Percentiles rank a stretch among this genome's conserved stretches.
Evolutionary conservation across 352 stramenopile genomes (phyloP).

Genomic region (Phytopythium ostracodes): DNA sequence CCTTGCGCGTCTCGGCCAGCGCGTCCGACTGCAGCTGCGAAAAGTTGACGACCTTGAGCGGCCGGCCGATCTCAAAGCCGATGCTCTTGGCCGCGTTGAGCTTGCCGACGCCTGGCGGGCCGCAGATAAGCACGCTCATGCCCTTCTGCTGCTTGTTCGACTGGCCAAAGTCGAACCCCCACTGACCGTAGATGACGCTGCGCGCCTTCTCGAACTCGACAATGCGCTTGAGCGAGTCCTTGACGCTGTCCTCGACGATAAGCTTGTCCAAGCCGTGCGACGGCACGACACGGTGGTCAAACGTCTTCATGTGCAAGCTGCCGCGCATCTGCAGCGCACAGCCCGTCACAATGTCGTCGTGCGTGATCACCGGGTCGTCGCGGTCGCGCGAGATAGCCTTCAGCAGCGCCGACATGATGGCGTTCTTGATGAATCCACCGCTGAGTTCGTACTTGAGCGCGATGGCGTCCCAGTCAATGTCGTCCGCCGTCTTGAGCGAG

Average conservation of each 20-base stretch:
- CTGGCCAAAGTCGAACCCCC: constrained; percentile 81
- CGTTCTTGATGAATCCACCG: constrained; percentile 90
- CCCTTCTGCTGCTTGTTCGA: constrained; percentile 84
- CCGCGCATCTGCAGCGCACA: constrained; percentile 86
- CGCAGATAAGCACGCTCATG: constrained; percentile 69
- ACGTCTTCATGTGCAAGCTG: constrained; percentile 88
- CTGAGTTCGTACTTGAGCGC: constrained; percentile 86
- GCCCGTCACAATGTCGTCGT: constrained; percentile 73
- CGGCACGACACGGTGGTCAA: constrained; percentile 81
- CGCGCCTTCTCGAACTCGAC: constrained; percentile 83
- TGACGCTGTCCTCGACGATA: constrained; percentile 62
- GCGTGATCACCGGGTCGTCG: constrained; percentile 57
- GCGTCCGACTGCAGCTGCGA: constrained; percentile 74
- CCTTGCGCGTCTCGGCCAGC: constrained; percentile 66
- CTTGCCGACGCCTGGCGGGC: constrained; percentile 72
- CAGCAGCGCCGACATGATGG: constrained; percentile 79
- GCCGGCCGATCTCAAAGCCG: constrained; percentile 78
- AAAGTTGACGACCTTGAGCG: constrained; percentile 82
- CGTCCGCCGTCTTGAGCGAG: constrained; percentile 43
- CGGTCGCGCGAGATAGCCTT: constrained; percentile 64
- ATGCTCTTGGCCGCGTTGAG: constrained; percentile 71
- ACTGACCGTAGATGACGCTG: constrained; percentile 84
- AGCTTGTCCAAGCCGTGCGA: constrained; percentile 69
- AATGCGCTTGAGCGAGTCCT: constrained; percentile 61
- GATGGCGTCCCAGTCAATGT: constrained; percentile 84